Evolutionary conservation across 2,329 filamentous ascomycete species (phyloP).

Genomic region (Clarireedia paspali): DNA sequence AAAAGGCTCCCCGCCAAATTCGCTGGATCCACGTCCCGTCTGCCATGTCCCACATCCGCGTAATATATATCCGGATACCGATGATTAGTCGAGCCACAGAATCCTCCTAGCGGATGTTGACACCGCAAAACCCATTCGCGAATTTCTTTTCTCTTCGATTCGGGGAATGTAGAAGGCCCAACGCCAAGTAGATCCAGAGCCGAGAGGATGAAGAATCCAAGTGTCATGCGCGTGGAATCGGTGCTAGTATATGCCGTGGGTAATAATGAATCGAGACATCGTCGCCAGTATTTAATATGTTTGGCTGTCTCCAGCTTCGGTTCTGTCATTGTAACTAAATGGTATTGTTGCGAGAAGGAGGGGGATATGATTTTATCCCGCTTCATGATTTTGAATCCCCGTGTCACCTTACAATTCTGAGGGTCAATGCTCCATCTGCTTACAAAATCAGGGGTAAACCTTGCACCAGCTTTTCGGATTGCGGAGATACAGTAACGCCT

Average conservation of each 20-base stretch:
- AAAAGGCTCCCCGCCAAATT: conserved; percentile 88
- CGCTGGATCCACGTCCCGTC: conserved; percentile 62
- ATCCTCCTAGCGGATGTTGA: conserved; percentile 81
- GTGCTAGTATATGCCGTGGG: conserved; percentile 78
- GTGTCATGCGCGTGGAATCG: conserved; percentile 83
- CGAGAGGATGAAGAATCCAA: conserved; percentile 83
- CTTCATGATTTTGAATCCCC: background rate
- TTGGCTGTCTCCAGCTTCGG: conserved; percentile 48
- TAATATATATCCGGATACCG: conserved; percentile 30
- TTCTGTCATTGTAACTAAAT: conserved; percentile 18
- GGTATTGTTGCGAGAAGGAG: background rate
- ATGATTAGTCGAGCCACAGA: conserved; percentile 76
- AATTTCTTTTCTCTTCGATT: conserved; percentile 39
- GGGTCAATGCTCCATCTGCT: background rate
- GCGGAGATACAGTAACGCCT: conserved; percentile 6
- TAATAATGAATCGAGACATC: conserved; percentile 74
- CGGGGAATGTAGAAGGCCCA: conserved; percentile 45
- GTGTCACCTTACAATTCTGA: background rate
- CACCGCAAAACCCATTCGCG: conserved; percentile 78
- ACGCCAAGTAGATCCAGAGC: conserved; percentile 73
- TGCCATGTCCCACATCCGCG: conserved; percentile 30
- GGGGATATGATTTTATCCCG: background rate
- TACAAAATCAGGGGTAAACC: background rate
- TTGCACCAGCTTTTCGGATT: background rate
- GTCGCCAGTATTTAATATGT: conserved; percentile 88